phyloP scores from a whole-genome alignment of 2,329 filamentous ascomycete species.

The Neopestalotiopsis rosae region DNA sequence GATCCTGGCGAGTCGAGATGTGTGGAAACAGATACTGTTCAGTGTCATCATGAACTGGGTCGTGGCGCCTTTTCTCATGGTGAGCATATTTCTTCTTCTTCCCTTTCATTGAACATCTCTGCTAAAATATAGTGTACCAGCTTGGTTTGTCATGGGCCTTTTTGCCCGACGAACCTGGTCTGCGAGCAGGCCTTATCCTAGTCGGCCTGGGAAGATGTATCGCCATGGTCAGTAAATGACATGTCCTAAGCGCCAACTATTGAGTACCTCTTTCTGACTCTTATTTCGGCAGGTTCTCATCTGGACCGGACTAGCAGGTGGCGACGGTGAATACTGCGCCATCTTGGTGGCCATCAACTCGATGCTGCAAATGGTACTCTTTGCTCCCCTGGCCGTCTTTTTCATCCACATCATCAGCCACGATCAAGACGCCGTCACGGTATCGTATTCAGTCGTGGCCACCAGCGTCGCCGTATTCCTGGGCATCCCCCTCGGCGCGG shows the following conservation, averaged over 20 bases:
- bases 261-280: background rate
- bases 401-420: conserved; percentile 74
- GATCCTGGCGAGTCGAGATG: conserved; percentile 61
- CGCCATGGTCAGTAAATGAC: conserved; percentile 69
- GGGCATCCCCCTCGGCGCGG: conserved; percentile 81
- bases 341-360: conserved; percentile 80
- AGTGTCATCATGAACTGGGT: conserved; percentile 84
- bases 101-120: background rate
- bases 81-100: conserved; percentile 40
- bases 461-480: conserved; percentile 85
- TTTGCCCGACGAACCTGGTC: conserved; percentile 60
- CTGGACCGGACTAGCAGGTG: conserved; percentile 79
- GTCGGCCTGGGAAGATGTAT: conserved; percentile 88
- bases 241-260: background rate
- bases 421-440: conserved; percentile 35
- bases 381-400: conserved; percentile 70
- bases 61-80: conserved; percentile 82
- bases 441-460: conserved; percentile 72
- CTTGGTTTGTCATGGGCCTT: conserved; percentile 72
- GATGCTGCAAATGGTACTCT: conserved; percentile 75
- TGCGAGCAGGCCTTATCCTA: conserved; percentile 74
- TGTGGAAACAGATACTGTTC: conserved; percentile 83
- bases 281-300: conserved; percentile 55
- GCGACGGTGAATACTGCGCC: conserved; percentile 83
- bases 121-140: conserved; percentile 41